phyloP scores from a whole-genome alignment of 2,329 filamentous ascomycete genomes.

The Aspergillus latus region DNA sequence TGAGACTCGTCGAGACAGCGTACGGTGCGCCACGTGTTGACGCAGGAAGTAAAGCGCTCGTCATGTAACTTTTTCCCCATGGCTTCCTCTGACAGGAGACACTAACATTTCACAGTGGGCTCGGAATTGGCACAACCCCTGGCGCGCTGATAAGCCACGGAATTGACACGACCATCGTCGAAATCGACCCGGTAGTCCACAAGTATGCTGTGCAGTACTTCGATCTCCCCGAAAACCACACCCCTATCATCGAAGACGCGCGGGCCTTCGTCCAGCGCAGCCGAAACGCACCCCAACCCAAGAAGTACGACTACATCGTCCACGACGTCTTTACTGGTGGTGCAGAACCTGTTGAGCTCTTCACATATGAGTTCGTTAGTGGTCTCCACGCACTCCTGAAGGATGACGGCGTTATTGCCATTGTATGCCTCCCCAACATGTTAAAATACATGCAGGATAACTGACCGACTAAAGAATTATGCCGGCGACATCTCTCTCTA shows the following conservation, averaged over 20 bases:
- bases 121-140: slow-evolving; percentile 89
- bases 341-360: slow-evolving; percentile 83
- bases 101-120: slow-evolving; percentile 58
- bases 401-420: slow-evolving; percentile 78
- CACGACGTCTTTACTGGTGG: slow-evolving; percentile 98
- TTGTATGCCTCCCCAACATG: slow-evolving; percentile 57
- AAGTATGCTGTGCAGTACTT: slow-evolving; percentile 83
- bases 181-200: slow-evolving; percentile 89
- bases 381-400: slow-evolving; percentile 70
- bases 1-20: slow-evolving; percentile 70
- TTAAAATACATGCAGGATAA: slow-evolving; percentile 57
- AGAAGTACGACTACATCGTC: slow-evolving; percentile 81
- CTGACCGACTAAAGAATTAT: slow-evolving; percentile 73
- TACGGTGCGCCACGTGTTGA: slow-evolving; percentile 49
- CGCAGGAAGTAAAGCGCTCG: slow-evolving; percentile 72
- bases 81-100: neutral
- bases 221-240: slow-evolving; percentile 72
- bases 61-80: slow-evolving; percentile 64
- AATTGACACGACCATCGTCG: slow-evolving; percentile 88
- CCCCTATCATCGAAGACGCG: slow-evolving; percentile 78
- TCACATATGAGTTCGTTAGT: slow-evolving; percentile 79
- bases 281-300: slow-evolving; percentile 50
- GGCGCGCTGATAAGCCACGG: slow-evolving; percentile 83
- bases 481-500: slow-evolving; percentile 81
- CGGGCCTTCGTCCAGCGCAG: slow-evolving; percentile 61